These are phyloP conservation scores for Thuja plicata DNA, from an alignment of 83 land plant species.

Conservation along the genomic window DNA sequence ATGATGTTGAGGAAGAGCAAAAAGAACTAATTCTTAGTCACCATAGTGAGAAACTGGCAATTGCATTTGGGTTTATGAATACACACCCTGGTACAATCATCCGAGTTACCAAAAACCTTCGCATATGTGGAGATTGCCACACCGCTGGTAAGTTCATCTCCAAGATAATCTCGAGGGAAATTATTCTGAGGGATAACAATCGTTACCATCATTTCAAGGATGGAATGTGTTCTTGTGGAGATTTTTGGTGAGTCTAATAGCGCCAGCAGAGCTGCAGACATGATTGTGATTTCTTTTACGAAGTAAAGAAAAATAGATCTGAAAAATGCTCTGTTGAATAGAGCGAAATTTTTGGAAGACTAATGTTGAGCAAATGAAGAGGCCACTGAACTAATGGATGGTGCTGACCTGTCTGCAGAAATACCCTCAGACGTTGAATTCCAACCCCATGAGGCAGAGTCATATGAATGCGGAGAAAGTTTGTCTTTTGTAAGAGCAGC, in stretches of 20 bases:
- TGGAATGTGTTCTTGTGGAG: neutral
- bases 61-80: neutral
- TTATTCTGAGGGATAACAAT: neutral
- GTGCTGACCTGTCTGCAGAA: neutral
- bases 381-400: neutral
- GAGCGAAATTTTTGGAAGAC: neutral
- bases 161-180: neutral
- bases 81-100: neutral
- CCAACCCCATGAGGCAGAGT: neutral
- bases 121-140: neutral
- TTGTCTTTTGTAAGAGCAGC: neutral
- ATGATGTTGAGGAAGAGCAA: neutral
- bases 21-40: neutral
- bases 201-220: constrained; percentile 2
- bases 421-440: neutral
- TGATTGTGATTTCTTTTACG: neutral
- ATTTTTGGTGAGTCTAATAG: neutral
- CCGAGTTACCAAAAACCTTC: neutral
- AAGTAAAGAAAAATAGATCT: neutral
- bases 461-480: neutral
- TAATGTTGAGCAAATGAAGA: neutral
- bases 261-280: neutral
- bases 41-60: constrained; percentile 2
- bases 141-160: neutral
- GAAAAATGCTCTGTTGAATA: neutral